Base-by-base conservation (phyloP, 2,329 filamentous ascomycete species). In the Metarhizium sp. region DNA sequence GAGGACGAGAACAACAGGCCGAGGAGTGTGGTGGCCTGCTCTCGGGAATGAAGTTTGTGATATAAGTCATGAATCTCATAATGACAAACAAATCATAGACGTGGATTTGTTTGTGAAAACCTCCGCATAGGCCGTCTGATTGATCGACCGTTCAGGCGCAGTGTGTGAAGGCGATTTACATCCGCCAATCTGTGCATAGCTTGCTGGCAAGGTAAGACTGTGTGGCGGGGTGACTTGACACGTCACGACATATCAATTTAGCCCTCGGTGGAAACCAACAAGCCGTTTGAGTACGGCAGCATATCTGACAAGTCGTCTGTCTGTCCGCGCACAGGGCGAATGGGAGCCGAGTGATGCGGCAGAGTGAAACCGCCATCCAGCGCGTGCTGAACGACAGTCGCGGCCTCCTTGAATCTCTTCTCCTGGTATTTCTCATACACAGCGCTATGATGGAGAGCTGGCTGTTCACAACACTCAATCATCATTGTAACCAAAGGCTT, bases 351-450 rank as follows among this genome's bases (percentile, higher is more conserved):
- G 54, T 70, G 66, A 52, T 74, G 71, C 14, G 77, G 73, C 36
- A 85, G 71, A 30, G 63, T 69, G 62, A 83, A 85, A 4, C 82
- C 82, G 20, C 79, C 81, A 57, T 75, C 73, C 59, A 96, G 77
- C 69, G 92, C 87, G 18, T 77, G 78, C 68, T 92, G 84, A 55
- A 96, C 92, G 62, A 88, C 91, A 20, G 82, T 73, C 18, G 94
- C 89, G 10, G 90, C 89, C 55, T 86, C 81, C 78, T 95, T 95
- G 77, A 90, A 97, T 53, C 88, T 84, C 67, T 86, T 88, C 69
- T 95, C 88, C 42, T 83, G 79, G 73, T 96, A 99, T 73, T 99
- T 99, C 55, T 96, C 90, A 67, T 83, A 96, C 46, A 99, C 87
- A 7, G 91, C 90, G 32, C 77, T 73, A 68, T 99, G 94, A 67